Percentiles rank a stretch among this genome's conserved stretches.
These are phyloP conservation scores for Trichophaea hybrida DNA, from an alignment of 2,329 filamentous ascomycete species.

Conservation along the genomic window DNA sequence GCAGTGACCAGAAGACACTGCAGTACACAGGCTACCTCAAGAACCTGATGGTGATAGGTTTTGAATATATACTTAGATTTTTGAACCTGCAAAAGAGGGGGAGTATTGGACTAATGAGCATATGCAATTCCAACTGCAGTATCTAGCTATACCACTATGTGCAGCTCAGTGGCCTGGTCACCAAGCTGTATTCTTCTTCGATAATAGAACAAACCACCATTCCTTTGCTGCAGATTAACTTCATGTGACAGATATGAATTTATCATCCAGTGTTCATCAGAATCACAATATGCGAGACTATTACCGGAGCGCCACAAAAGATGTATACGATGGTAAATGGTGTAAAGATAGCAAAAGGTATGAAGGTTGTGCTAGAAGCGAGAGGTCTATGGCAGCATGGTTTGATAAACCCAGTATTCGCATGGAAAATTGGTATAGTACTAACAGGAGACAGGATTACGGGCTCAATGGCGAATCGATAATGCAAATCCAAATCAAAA, in stretches of 20 bases:
- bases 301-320: no score
- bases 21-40: background rate
- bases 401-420: no score
- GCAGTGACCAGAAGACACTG: background rate
- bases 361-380: no score
- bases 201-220: slow-evolving; percentile 1
- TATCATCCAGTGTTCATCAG: slow-evolving; percentile 1
- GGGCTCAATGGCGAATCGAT: no score
- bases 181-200: slow-evolving; percentile 5
- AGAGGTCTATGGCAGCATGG: no score
- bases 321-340: no score
- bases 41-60: background rate
- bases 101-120: slow-evolving; percentile 4
- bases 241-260: background rate
- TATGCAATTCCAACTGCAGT: background rate
- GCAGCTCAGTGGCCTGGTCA: background rate
- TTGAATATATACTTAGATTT: background rate
- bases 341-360: no score
- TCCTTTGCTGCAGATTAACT: slow-evolving; percentile 4
- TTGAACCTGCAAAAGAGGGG: slow-evolving; percentile 1
- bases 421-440: no score
- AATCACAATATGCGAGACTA: no score
- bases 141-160: background rate
- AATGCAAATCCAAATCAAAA: no score
- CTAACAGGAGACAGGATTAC: no score